Evolutionary conservation across 2,329 filamentous ascomycete species (phyloP).

Genomic region (Neofusicoccum kwambonambiense): DNA sequence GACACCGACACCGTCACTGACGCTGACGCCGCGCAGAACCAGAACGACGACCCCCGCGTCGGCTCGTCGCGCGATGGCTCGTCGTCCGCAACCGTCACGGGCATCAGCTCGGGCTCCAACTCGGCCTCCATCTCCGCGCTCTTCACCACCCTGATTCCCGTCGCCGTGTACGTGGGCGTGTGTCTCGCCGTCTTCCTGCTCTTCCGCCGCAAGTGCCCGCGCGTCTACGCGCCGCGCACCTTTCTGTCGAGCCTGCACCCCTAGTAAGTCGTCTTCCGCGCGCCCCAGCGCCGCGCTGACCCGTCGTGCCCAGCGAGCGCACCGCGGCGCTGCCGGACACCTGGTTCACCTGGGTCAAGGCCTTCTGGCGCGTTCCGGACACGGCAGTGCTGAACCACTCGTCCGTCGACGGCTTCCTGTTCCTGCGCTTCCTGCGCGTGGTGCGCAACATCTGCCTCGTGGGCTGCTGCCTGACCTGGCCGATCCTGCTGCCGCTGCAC

Average conservation of each 20-base stretch:
- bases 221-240: slow-evolving; percentile 58
- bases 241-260: slow-evolving; percentile 8
- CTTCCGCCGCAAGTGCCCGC: slow-evolving; percentile 49
- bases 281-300: not conserved
- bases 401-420: slow-evolving; percentile 87
- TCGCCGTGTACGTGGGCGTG: slow-evolving; percentile 49
- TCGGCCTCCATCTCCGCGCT: slow-evolving; percentile 41
- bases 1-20: no score
- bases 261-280: slow-evolving; percentile 20
- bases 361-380: slow-evolving; percentile 61
- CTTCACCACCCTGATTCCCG: slow-evolving; percentile 55
- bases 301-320: slow-evolving; percentile 21
- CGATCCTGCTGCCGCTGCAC: slow-evolving; percentile 84
- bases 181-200: slow-evolving; percentile 54
- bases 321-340: not conserved
- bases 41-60: slow-evolving; percentile 39
- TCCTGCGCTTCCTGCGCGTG: slow-evolving; percentile 83
- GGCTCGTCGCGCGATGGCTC: slow-evolving; percentile 46
- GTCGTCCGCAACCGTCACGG: slow-evolving; percentile 40
- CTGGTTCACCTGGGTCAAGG: slow-evolving; percentile 41
- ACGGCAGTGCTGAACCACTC: slow-evolving; percentile 84
- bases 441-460: slow-evolving; percentile 76
- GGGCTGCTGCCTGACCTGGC: slow-evolving; percentile 82
- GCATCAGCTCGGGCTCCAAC: slow-evolving; percentile 27
- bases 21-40: not conserved